Percentiles rank a stretch among this genome's conserved stretches.
Evolutionary conservation across 768 basidiomycete genomes (phyloP).

Genomic region (Nidula microcarpa): DNA sequence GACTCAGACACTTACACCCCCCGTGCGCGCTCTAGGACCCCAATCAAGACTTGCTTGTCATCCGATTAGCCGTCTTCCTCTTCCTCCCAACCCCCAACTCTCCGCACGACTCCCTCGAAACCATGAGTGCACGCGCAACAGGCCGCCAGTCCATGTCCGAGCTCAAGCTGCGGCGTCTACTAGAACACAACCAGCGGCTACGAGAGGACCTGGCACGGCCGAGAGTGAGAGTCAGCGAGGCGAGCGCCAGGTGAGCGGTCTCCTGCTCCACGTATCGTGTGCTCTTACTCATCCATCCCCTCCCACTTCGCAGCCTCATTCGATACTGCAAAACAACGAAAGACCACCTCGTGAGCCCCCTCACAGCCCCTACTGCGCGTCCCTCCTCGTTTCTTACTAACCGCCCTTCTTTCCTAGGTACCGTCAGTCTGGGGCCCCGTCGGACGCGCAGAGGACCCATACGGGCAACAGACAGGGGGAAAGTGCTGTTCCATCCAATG

Average conservation of each 20-base stretch:
- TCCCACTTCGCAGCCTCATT: slow-evolving; percentile 64
- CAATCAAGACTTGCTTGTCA: too few species aligned
- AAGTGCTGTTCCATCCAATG: slow-evolving; percentile 66
- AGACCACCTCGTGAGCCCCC: slow-evolving; percentile 56
- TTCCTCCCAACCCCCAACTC: too few species aligned
- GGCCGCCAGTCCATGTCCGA: slow-evolving; percentile 92
- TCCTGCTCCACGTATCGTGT: background rate
- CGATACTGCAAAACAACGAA: slow-evolving; percentile 93
- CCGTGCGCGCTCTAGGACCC: too few species aligned
- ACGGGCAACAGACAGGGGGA: slow-evolving; percentile 61
- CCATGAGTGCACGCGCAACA: slow-evolving; percentile 60
- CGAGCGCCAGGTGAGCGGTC: slow-evolving; percentile 71
- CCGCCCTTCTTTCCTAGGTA: slow-evolving; percentile 44
- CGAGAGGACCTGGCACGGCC: slow-evolving; percentile 89
- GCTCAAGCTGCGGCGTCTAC: slow-evolving; percentile 90
- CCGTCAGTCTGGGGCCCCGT: slow-evolving; percentile 97
- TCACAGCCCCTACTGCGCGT: background rate
- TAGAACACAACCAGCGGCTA: slow-evolving; percentile 92
- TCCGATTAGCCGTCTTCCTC: too few species aligned
- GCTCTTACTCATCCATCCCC: slow-evolving; percentile 6
- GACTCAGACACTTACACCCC: background rate
- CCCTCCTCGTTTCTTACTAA: background rate
- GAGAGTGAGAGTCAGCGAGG: slow-evolving; percentile 88
- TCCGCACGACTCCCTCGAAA: slow-evolving; percentile 11
- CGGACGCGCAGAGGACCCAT: slow-evolving; percentile 90